These are phyloP conservation scores for Aspergillus udagawae DNA, from an alignment of 2,329 filamentous ascomycete genomes.

Conservation along the genomic window DNA sequence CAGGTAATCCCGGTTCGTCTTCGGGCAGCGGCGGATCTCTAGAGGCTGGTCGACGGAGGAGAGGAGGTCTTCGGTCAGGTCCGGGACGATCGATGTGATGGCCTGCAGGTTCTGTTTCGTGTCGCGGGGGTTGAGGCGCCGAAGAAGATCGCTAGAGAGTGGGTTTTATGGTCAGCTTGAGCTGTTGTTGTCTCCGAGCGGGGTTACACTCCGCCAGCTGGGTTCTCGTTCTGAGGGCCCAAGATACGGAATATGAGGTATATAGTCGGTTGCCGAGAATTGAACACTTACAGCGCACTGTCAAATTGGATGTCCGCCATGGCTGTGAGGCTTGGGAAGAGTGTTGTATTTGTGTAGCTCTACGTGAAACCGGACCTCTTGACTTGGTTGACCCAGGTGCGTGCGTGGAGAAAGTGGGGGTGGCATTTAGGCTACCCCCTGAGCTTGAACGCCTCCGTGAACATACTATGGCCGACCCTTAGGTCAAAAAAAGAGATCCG, in stretches of 20 bases:
- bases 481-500: background rate
- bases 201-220: slow-evolving; percentile 17
- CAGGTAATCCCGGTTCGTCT: slow-evolving; percentile 90
- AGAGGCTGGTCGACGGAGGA: slow-evolving; percentile 97
- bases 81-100: slow-evolving; percentile 83
- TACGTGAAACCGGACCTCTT: slow-evolving; percentile 8
- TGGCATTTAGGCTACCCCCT: background rate
- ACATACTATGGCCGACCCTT: background rate
- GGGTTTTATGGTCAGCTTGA: slow-evolving; percentile 24
- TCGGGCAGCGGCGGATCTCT: slow-evolving; percentile 76
- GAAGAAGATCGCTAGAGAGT: slow-evolving; percentile 80
- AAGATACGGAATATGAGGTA: background rate
- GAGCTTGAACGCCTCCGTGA: background rate
- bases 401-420: slow-evolving; percentile 2
- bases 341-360: slow-evolving; percentile 9
- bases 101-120: slow-evolving; percentile 82
- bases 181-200: slow-evolving; percentile 12
- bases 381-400: slow-evolving; percentile 1
- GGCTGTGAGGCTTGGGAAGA: slow-evolving; percentile 16
- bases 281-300: slow-evolving; percentile 46
- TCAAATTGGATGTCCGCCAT: slow-evolving; percentile 50
- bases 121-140: slow-evolving; percentile 91
- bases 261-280: too few relatives aligned
- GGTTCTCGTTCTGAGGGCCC: background rate
- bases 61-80: slow-evolving; percentile 94